Base-by-base conservation (phyloP, 148 eudicot species). In the Cornus controversa region DNA sequence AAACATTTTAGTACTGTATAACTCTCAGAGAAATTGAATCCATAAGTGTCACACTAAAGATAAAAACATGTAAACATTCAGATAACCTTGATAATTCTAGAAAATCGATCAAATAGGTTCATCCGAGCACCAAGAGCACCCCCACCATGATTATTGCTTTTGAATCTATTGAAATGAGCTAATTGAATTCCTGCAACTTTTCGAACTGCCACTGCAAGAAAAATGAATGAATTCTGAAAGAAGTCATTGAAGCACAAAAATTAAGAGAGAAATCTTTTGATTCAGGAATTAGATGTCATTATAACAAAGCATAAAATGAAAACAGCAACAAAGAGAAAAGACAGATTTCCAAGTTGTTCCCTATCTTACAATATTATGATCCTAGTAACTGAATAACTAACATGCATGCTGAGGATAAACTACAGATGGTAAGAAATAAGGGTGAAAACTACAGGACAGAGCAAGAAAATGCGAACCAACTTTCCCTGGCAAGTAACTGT, bases 51-150 rank as follows among this genome's bases (percentile, higher is more conserved):
- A 74, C 66, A 25, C 78, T 54, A 0, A 23, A 67, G 14, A 40
- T 6, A 64, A 25, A 69, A 66, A 28, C 72, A 62, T 60, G 67
- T 0, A 4, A 72, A 75, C 45, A n/a, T 24, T 26, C 8, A 71
- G 40, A 81, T 74, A 72, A 96, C 99, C 99, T 96, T 96, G 67
- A 96, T 81, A 74, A 96, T 98, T 86, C 99, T 88, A 75, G 99
- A 94, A 82, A 96, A 90, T 70, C 99, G 90, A 87, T 91, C 97
- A 81, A 96, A 96, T 8, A 91, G 93, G 85, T 91, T 96, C 92
- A 85, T 89, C 71, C 65, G 91, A 74, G 83, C 70, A 80, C 85
- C 85, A 67, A 90, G 88, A 63, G 90, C 82, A 82, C 96, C 90
- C 60, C 94, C 87, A 66, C 91, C 87, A 75, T 23, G 88, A 73